Conservation (phyloP, 179 eudicot species). For the Pouteria campechiana region DNA sequence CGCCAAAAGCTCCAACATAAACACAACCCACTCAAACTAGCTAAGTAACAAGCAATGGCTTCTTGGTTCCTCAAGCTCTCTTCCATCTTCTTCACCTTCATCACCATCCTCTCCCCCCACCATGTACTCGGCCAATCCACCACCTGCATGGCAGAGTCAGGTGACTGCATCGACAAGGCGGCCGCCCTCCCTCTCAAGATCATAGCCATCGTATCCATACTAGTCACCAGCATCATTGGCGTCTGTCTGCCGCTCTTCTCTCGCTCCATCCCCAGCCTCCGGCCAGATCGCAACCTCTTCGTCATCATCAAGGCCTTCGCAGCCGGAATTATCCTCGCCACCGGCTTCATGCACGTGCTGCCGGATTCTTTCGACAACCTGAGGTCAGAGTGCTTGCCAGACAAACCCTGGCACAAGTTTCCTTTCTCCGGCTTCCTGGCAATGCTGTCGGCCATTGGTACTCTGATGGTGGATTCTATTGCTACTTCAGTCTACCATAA, state of each 20-base stretch:
- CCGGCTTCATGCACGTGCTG: conserved; percentile 54
- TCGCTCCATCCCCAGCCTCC: conserved; percentile 21
- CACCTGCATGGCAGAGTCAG: conserved; percentile 8
- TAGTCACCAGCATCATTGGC: conserved; percentile 36
- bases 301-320: conserved; percentile 42
- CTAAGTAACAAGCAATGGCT: no score
- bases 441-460: conserved; percentile 33
- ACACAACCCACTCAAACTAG: no score
- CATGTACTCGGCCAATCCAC: conserved; percentile 7
- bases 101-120: conserved; percentile 9
- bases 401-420: conserved; percentile 41
- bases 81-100: conserved; percentile 13
- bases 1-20: no score
- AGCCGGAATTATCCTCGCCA: conserved; percentile 41
- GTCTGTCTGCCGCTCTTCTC: conserved; percentile 31
- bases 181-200: conserved; percentile 29
- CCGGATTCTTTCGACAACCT: conserved; percentile 43
- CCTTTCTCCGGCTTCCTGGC: conserved; percentile 45
- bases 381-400: conserved; percentile 24
- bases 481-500: conserved; percentile 23
- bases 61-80: neutral
- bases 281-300: conserved; percentile 29
- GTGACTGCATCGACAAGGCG: conserved; percentile 29
- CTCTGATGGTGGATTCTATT: conserved; percentile 34
- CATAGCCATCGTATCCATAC: conserved; percentile 28